Evolutionary conservation across 1,139 yeast genomes (phyloP), one percentile per base, ranked within the genome.

Genomic region (Hansenula anomala): DNA sequence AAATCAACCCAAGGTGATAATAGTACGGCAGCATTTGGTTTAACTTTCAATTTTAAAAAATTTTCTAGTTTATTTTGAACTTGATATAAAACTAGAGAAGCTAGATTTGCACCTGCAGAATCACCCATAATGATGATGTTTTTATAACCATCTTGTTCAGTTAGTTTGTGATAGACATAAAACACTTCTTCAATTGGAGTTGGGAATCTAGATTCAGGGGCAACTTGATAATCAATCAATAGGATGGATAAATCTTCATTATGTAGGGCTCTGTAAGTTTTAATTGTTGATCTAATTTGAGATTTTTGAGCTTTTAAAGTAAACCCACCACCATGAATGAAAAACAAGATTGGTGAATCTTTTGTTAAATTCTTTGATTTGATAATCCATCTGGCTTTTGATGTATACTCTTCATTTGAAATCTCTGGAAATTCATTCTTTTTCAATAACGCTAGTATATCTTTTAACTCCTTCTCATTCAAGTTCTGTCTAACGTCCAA

Each of bases 1-100:
- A 68, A 65, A 41, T 64, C 58, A 18, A 63, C 59, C 75, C 75
- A 70, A 4, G 75, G 75, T 27, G 72, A 65, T 13, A 66, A 49
- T 34, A 68, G 54, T 4, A 63, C 49, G 26, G 61, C 48, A 2
- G 68, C 60, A 17, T 47, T 49, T n/a, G 71, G 71, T 46, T 63
- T 63, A n/a, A 24, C 64, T 25, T 59, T 60, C 0, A 68, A 66
- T 37, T 64, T 58, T 9, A 32, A 17, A 30, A 61, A 46, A 23
- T 23, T 41, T 55, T 60, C 37, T 69, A 26, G 24, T 11, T 32
- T 16, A 18, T 32, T 11, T 12, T 32, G 9, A 32, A 19, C 8
- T 24, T 32, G 34, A 24, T 32, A n/a, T 4, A 32, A 14, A 5
- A 32, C 28, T 16, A 59, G 51, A 16, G 67, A 32, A 10, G 66